Evolutionary conservation across 305 asterid genomes (phyloP).

Genomic region (Ilex paraguariensis): DNA sequence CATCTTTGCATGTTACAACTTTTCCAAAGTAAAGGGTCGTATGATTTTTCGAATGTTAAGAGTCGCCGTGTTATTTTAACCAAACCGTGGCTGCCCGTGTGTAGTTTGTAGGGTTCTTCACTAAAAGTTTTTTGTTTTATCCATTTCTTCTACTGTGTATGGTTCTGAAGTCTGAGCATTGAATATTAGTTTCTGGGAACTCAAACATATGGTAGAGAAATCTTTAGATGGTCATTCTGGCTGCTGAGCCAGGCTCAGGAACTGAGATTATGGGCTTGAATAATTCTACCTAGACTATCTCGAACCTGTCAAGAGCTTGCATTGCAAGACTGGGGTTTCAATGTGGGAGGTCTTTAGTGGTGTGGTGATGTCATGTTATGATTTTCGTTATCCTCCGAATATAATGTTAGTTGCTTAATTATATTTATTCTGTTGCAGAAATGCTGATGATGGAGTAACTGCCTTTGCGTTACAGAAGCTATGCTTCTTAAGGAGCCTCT

Average conservation of each 20-base stretch:
- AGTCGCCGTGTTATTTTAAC: no score
- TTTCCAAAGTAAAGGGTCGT: no score
- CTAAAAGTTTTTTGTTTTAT: background rate
- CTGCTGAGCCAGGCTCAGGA: background rate
- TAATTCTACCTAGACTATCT: background rate
- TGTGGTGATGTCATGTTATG: conserved; percentile 6
- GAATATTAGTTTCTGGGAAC: background rate
- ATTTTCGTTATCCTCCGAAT: conserved; percentile 4
- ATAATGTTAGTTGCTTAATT: background rate
- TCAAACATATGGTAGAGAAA: background rate
- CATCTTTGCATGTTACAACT: no score
- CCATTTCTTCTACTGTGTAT: background rate
- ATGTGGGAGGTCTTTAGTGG: background rate
- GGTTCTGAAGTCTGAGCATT: background rate
- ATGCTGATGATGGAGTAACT: background rate
- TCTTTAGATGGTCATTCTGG: background rate
- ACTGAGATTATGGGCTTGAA: conserved; percentile 1
- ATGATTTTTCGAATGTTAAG: no score
- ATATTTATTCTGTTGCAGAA: conserved; percentile 7
- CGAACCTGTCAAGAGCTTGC: background rate
- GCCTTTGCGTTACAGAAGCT: conserved; percentile 1
- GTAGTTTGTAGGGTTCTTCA: background rate
- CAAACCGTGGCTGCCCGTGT: no score
- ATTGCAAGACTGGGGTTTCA: conserved; percentile 6
- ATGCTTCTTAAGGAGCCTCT: background rate